Evolutionary conservation across 805 yeast genomes (phyloP), one percentile per base, ranked within the genome.

Genomic region (Wickerhamomyces bisporus): DNA sequence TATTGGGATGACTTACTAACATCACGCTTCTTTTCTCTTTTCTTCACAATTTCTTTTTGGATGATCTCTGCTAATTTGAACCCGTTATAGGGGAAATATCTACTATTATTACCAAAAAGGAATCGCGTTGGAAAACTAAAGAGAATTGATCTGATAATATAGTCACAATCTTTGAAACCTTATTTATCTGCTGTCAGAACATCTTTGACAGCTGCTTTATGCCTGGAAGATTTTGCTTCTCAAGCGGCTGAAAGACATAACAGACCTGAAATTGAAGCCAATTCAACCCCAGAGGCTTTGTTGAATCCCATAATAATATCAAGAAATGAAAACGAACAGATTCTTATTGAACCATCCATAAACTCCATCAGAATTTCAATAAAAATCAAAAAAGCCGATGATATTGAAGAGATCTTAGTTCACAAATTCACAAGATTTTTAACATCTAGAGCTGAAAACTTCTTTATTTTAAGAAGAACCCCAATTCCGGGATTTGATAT

Each of bases 111-210:
- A n/a, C n/a, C n/a, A n/a, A n/a, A n/a, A n/a, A n/a, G n/a, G n/a
- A n/a, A n/a, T n/a, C n/a, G n/a, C n/a, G n/a, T n/a, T n/a, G n/a
- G n/a, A n/a, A n/a, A n/a, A n/a, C n/a, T n/a, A n/a, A n/a, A 21
- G 24, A 10, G 30, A 27, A 27, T 23, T 20, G 18, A 21, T 4
- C 5, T 9, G 10, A 8, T n/a, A 9, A 33, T 16, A 18, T 50
- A 85, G 98, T 91, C 98, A 12, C 98, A 93, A 77, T 91, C 98
- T 3, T 75, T 93, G 43, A 86, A 91, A 55, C 98, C 98, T 42
- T 93, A 93, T 55, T 73, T 93, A 38, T 81, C 86, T 7, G 96
- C 97, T 1, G 98, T 93, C 27, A 82, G 98, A 61, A 77, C 83
- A 40, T 87, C 98, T 21, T 73, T 93, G 50, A 86, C 94, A 20